Conservation (phyloP, 352 stramenopile genomes). For the Albugo candida region DNA sequence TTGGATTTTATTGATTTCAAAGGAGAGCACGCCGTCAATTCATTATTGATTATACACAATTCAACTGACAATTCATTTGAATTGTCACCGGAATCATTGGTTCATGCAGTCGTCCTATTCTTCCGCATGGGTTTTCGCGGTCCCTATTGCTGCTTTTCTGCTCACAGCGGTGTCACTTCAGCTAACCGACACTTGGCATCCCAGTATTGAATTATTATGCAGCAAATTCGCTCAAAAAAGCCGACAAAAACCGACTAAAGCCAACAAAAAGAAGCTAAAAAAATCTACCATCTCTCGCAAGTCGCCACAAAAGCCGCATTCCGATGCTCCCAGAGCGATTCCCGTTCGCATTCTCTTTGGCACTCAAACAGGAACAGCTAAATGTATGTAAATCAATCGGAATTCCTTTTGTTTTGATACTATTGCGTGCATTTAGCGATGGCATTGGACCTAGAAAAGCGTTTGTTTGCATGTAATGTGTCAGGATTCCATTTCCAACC, state of each 20-base stretch:
- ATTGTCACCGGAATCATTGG: too few relatives aligned
- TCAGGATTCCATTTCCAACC: constrained; percentile 65
- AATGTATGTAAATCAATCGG: constrained; percentile 13
- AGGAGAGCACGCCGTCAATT: too few relatives aligned
- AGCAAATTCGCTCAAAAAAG: constrained; percentile 1
- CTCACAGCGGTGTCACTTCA: too few relatives aligned
- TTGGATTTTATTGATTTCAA: too few relatives aligned
- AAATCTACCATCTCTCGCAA: neutral
- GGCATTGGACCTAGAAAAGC: constrained; percentile 30
- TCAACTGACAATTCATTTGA: too few relatives aligned
- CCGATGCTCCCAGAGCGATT: constrained; percentile 13
- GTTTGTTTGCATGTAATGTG: constrained; percentile 62
- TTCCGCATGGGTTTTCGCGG: too few relatives aligned
- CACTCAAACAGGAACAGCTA: constrained; percentile 69
- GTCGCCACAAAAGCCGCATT: too few relatives aligned
- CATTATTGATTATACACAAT: too few relatives aligned
- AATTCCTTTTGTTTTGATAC: neutral
- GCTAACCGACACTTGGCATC: too few relatives aligned
- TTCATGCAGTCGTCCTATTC: too few relatives aligned
- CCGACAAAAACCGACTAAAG: constrained; percentile 3
- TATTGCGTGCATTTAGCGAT: neutral
- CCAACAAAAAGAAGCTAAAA: constrained; percentile 4
- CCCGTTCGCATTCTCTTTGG: constrained; percentile 72
- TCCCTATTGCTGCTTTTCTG: too few relatives aligned
- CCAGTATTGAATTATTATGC: too few relatives aligned